Evolutionary conservation across 495 filamentous ascomycete genomes (phyloP), one percentile per base, ranked within the genome.

Genomic region (Penicillium steckii): DNA sequence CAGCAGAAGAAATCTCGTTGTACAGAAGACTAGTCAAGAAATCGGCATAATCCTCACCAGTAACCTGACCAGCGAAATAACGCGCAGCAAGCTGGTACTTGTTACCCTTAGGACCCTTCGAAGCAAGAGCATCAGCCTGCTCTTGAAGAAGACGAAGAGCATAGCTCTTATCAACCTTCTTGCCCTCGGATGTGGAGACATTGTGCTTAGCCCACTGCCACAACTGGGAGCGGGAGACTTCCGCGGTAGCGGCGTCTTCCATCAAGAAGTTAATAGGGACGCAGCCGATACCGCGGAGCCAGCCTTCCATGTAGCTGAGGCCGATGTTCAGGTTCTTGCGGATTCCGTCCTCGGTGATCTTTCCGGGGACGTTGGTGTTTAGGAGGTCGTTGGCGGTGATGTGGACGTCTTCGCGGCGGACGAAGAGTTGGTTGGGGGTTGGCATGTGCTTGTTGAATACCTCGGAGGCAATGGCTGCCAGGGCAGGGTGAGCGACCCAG

Each of bases 401-500:
- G 63, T 82, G 72, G 43, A 96, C 91, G 42, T 97, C 94, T 74
- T 97, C 91, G 56, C 90, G 87, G 37, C 94, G 88, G 47, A 86
- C 72, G 70, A 91, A 92, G 44, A 97, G 81, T 77, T 99, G 94
- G 80, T 99, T 99, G 18, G 95, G 92, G 13, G 95, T 97, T 23
- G 94, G 95, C 94, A 99, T 99, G 78, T 97, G 71, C 78, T 91
- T 86, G 82, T 99, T 97, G 84, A 99, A 99, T 59, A 97, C 82
- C 13, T 97, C 92, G 44, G 83, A 83, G 21, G 94, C 94, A 66
- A 99, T 96, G 41, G 76, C 55, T 3, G 94, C 92, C 22, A 99
- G 83, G 0, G 93, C 95, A 1, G 94, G 94, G 74, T 99, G 94
- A 12, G 94, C 94, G 44, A 99, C 93, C 94, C 94, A 97, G 49